phyloP scores from a whole-genome alignment of 2,329 filamentous ascomycete species.

The Xylariaceae sp. region DNA sequence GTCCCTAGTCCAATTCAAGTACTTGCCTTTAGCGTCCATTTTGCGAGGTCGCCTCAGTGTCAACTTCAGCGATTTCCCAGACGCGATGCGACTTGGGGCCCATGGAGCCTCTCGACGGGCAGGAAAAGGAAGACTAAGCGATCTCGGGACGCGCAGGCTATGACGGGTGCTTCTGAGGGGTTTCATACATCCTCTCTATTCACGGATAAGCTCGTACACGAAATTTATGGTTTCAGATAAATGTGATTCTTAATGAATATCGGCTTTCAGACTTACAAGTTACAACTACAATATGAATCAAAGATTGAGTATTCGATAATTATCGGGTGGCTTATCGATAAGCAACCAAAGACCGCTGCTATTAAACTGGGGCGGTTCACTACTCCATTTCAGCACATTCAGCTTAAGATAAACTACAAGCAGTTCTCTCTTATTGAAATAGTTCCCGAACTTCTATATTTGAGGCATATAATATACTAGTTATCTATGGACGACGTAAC shows the following conservation, averaged over 20 bases:
- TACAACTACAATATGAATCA: neutral
- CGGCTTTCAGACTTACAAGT: neutral
- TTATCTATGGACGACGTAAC: conserved; percentile 49
- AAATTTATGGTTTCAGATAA: neutral
- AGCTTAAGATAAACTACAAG: neutral
- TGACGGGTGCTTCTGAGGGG: conserved; percentile 20
- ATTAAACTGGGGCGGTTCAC: conserved; percentile 5
- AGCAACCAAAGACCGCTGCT: neutral
- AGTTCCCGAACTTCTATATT: conserved; percentile 1
- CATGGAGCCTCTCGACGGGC: conserved; percentile 19
- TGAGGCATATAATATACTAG: neutral
- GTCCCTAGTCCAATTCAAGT: conserved; percentile 69
- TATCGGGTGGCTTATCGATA: neutral
- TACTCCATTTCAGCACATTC: conserved; percentile 1
- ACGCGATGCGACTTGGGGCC: conserved; percentile 19
- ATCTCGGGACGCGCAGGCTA: conserved; percentile 27
- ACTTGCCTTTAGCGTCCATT: conserved; percentile 45
- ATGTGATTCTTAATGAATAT: neutral
- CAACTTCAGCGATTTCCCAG: neutral
- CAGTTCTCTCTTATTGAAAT: neutral
- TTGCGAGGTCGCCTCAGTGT: conserved; percentile 10
- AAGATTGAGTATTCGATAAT: neutral
- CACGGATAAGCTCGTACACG: neutral
- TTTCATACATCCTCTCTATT: conserved; percentile 29
- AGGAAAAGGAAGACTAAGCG: conserved; percentile 12